Evolutionary conservation across 257 asterid genomes (phyloP).

Genomic region (Solanum arcanum): DNA sequence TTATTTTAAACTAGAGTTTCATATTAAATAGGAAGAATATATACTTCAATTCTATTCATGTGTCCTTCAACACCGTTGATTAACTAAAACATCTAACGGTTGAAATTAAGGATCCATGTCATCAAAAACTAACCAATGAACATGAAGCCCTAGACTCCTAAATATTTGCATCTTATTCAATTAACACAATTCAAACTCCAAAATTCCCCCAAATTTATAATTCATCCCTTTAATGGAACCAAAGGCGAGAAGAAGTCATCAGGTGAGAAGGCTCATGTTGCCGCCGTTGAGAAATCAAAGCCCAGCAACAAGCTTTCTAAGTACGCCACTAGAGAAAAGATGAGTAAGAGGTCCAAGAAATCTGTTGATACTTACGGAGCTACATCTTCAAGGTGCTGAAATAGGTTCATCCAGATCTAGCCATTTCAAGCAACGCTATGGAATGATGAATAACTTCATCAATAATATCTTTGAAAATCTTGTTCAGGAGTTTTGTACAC

Average conservation of each 20-base stretch:
- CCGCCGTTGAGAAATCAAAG: background rate
- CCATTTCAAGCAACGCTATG: background rate
- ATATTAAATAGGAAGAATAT: background rate
- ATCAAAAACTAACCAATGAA: background rate
- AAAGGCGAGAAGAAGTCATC: background rate
- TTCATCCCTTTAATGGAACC: background rate
- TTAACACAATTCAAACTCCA: background rate
- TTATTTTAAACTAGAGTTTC: background rate
- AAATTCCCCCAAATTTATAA: background rate
- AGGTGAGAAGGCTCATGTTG: background rate
- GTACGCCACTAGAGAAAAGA: background rate
- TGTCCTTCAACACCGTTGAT: background rate
- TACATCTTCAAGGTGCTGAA: background rate
- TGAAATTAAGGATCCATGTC: background rate
- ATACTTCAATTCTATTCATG: background rate
- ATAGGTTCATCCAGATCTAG: background rate
- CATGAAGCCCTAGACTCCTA: background rate
- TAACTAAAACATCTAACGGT: background rate
- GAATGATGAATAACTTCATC: background rate
- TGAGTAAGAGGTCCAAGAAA: background rate
- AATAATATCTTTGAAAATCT: background rate
- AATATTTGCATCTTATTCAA: background rate
- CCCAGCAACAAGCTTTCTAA: background rate
- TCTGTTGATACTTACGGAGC: background rate
- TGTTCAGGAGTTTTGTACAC: background rate